Conservation (phyloP, 129 eudicot genomes). For the Scalesia atractyloides region DNA sequence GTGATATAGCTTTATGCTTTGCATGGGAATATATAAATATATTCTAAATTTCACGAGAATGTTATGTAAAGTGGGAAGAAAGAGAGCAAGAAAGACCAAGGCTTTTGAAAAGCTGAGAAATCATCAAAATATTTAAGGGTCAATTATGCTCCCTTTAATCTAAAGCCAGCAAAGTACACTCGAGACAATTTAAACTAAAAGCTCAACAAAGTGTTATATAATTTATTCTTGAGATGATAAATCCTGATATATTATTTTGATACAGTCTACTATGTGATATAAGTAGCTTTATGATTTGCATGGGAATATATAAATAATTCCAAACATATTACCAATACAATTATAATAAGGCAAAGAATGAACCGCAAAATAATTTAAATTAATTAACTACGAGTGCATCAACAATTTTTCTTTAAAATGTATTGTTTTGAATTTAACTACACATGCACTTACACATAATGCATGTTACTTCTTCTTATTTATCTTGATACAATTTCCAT, state of each 20-base stretch:
- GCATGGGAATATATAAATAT: conserved; percentile 46
- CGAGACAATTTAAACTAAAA: background rate
- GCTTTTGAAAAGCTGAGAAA: conserved; percentile 60
- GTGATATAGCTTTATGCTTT: conserved; percentile 40
- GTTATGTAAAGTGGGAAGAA: conserved; percentile 47
- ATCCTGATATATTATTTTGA: too few relatives aligned
- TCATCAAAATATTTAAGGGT: conserved; percentile 40
- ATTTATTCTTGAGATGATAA: background rate
- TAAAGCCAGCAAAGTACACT: conserved; percentile 21
- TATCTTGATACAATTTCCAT: conserved; percentile 19
- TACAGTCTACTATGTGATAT: too few relatives aligned
- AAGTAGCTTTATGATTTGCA: too few relatives aligned
- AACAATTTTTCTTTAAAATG: background rate
- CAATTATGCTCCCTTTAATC: conserved; percentile 47
- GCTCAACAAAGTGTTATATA: background rate
- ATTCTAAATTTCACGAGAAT: conserved; percentile 36
- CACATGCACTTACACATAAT: conserved; percentile 24
- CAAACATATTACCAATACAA: too few relatives aligned
- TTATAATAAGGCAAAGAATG: too few relatives aligned
- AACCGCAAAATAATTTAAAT: too few relatives aligned
- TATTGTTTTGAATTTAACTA: background rate
- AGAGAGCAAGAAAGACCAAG: conserved; percentile 46
- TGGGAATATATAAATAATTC: too few relatives aligned
- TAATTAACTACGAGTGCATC: background rate
- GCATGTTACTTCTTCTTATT: background rate